Evolutionary conservation across 2,329 filamentous ascomycete genomes (phyloP), one percentile per base, ranked within the genome.

Genomic region (Akanthomyces dipterigenus): DNA sequence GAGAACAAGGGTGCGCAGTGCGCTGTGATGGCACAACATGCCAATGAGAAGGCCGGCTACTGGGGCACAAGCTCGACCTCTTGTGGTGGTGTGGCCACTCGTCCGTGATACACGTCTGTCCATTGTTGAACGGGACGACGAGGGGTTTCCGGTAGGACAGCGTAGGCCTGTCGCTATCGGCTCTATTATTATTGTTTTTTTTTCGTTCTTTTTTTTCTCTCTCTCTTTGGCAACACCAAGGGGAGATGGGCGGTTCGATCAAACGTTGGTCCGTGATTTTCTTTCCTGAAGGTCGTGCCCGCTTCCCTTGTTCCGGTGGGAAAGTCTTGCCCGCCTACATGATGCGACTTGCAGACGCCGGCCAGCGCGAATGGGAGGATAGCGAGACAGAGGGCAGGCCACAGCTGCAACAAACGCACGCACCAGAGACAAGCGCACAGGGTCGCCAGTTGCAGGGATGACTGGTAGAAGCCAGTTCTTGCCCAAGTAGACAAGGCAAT

Each of bases 211-310:
- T 38, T 12, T 9, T 53, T 18, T 16, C 20, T 38, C 18, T 12
- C n/a, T 14, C 7, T n/a, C 43, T 55, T 55, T 14, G 40, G 54
- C 12, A 34, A 34, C 31, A 34, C 31, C 31, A 11, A 8, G 40
- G 24, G 40, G 12, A 24, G 14, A 51, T 31, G 31, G 31, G 38
- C 26, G 56, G 48, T 36, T 59, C n/a, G 56, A 59, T 59, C 56
- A 59, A 26, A 43, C 28, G 56, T 26, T 59, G 56, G 56, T n/a
- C 56, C 55, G 55, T 58, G 55, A 40, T 49, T 46, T 14, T n/a
- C 31, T 6, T 34, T 34, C 7, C 11, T 40, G 31, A 50, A 20
- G 42, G 26, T 34, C 42, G 45, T 20, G 22, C 55, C 31, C 31
- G 14, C 14, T 38, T 42, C 24, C 8, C 36, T 28, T 34, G 38